Evolutionary conservation across 305 asterid genomes (phyloP).

Genomic region (Striga hermonthica): DNA sequence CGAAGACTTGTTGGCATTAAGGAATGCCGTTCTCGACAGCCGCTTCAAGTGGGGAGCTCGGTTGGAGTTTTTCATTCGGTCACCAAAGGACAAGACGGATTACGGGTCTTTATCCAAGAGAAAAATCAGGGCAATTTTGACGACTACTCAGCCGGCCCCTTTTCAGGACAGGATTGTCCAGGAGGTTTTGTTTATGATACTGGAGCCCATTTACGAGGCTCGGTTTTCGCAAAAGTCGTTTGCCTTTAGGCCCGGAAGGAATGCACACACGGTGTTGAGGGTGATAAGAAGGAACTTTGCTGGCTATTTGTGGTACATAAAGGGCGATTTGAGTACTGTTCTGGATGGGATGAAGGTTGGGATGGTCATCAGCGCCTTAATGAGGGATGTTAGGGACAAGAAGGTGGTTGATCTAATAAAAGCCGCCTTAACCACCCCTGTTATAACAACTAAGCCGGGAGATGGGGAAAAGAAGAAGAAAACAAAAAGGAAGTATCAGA

Average conservation of each 20-base stretch:
- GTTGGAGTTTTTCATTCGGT: constrained; percentile 74
- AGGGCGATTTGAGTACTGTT: constrained; percentile 82
- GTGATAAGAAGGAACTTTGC: constrained; percentile 91
- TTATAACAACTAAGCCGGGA: constrained; percentile 53
- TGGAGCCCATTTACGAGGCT: constrained; percentile 89
- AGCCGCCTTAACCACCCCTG: constrained; percentile 75
- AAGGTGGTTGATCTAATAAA: constrained; percentile 86
- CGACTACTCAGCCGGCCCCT: constrained; percentile 71
- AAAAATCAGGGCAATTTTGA: constrained; percentile 75
- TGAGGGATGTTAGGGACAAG: constrained; percentile 96
- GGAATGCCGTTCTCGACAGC: constrained; percentile 81
- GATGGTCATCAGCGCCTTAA: constrained; percentile 71
- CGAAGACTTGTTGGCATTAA: constrained; percentile 70
- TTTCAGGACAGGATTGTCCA: constrained; percentile 90
- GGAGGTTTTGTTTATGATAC: constrained; percentile 71
- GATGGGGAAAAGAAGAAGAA: constrained; percentile 76
- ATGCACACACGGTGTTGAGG: constrained; percentile 79
- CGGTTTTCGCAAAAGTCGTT: constrained; percentile 82
- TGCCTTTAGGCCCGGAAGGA: constrained; percentile 94
- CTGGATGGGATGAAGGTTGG: constrained; percentile 94
- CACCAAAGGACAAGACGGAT: constrained; percentile 84
- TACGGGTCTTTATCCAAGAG: constrained; percentile 85
- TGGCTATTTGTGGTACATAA: constrained; percentile 91
- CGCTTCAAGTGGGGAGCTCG: constrained; percentile 94
- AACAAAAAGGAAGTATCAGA: constrained; percentile 76